Percentiles rank a stretch among this genome's conserved stretches.
Conservation (phyloP, 2,329 filamentous ascomycete species). For the Moelleriella libera region DNA sequence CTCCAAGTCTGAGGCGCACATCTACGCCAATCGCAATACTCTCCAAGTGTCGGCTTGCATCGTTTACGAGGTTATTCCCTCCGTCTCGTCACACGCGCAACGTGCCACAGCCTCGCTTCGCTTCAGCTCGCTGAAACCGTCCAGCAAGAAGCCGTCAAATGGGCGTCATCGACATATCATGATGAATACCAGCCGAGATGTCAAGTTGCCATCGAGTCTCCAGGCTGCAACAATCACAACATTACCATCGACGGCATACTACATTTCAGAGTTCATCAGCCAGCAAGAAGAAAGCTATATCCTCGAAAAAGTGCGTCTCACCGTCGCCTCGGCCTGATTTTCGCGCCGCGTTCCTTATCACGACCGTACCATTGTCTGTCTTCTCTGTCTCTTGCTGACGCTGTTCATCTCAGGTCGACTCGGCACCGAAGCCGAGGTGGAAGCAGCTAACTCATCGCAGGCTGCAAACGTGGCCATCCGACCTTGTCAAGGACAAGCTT, state of each 20-base stretch:
- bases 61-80: not conserved
- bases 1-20: no score
- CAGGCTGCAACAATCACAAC: conserved; percentile 34
- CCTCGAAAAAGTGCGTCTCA: conserved; percentile 48
- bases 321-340: conserved; percentile 10
- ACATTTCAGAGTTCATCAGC: conserved; percentile 75
- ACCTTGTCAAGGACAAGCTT: conserved; percentile 65
- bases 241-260: conserved; percentile 58
- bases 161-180: not conserved
- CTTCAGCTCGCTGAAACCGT: not conserved
- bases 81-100: not conserved
- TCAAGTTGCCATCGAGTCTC: conserved; percentile 30
- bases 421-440: conserved; percentile 66
- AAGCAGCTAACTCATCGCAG: conserved; percentile 77
- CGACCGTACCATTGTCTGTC: not conserved
- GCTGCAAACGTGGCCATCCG: conserved; percentile 80
- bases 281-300: conserved; percentile 58
- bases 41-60: not conserved
- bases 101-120: not conserved
- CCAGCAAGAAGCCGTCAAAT: not conserved
- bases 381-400: not conserved
- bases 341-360: no score
- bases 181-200: not conserved
- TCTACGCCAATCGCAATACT: no score
- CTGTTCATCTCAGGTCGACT: conserved; percentile 30